These are phyloP conservation scores for Rhodotorula sp. DNA, from an alignment of 1,284 basidiomycete genomes.

Conservation along the genomic window DNA sequence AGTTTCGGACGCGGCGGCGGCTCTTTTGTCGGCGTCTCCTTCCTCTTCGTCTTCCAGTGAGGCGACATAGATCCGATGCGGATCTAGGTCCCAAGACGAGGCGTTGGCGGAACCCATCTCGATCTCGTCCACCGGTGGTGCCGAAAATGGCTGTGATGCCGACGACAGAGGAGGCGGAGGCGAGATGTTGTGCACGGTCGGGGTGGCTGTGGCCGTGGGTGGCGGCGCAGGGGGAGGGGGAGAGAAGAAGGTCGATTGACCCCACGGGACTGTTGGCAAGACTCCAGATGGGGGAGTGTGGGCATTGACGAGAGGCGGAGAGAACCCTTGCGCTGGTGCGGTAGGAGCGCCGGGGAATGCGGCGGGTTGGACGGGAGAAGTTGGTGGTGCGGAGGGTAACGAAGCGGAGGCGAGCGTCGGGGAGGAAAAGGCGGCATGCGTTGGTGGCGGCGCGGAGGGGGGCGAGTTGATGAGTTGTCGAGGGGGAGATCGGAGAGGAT, in stretches of 20 bases:
- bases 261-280: constrained; percentile 1
- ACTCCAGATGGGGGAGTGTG: neutral
- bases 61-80: constrained; percentile 33
- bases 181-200: neutral
- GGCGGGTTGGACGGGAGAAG: constrained; percentile 14
- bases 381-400: constrained; percentile 19
- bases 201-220: accelerated
- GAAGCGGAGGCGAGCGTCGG: neutral
- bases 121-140: constrained; percentile 8
- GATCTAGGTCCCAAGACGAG: constrained; percentile 22
- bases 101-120: constrained; percentile 15
- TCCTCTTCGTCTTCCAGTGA: constrained; percentile 26
- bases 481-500: neutral
- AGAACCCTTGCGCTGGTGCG: neutral
- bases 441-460: neutral
- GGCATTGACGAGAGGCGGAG: neutral
- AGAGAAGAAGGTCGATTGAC: constrained; percentile 10
- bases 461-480: neutral
- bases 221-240: neutral
- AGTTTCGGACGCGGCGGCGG: no score
- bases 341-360: neutral
- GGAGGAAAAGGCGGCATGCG: neutral
- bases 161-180: neutral
- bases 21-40: neutral
- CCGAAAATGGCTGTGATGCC: no score